Base-by-base conservation (phyloP, 257 asterid genomes). In the Nicotiana sylvestris region DNA sequence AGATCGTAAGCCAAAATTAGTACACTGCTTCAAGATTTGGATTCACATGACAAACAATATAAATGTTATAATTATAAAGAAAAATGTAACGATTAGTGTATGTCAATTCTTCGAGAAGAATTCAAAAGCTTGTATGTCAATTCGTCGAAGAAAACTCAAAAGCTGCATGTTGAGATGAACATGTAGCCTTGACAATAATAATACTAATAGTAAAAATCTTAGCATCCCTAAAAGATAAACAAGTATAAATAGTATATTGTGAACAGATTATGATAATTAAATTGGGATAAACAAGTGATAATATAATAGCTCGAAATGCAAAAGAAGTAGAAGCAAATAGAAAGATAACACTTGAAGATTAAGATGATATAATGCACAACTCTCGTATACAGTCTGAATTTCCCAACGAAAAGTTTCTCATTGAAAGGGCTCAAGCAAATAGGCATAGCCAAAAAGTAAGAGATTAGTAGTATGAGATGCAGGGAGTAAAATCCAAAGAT, bases 401-500 rank as follows among this genome's bases (percentile, higher is more conserved):
- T 74, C 79, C 61, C 39, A 25, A 12, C 39, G 25, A 74, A 49
- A 74, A 74, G 61, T 74, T 49, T 46, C 11, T 15, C 4, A 46
- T 13, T 25, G 62, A 12, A 49, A 49, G 43, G 9, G 39, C 13
- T 61, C 67, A 61, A 61, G 67, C 27, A 61, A 61, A 61, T 25
- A 61, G 67, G 65, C 33, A 21, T 21, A 3, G 33, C 33, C 33
- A 25, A 30, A 66, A 15, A 67, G n/a, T 21, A 25, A 70, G 61
- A 77, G 82, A 46, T 78, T 21, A 64, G n/a, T 51, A 76, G 69
- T 21, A 84, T 33, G 35, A 56, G 39, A 37, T 9, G 65, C 37
- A 43, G 74, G n/a, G 80, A 76, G 61, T 2, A 51, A 76, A 76
- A 76, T 76, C 46, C 62, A 29, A 76, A 76, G 64, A 76, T 76